Conservation (phyloP, 2,329 filamentous ascomycete species). For the Fusarium sp. region DNA sequence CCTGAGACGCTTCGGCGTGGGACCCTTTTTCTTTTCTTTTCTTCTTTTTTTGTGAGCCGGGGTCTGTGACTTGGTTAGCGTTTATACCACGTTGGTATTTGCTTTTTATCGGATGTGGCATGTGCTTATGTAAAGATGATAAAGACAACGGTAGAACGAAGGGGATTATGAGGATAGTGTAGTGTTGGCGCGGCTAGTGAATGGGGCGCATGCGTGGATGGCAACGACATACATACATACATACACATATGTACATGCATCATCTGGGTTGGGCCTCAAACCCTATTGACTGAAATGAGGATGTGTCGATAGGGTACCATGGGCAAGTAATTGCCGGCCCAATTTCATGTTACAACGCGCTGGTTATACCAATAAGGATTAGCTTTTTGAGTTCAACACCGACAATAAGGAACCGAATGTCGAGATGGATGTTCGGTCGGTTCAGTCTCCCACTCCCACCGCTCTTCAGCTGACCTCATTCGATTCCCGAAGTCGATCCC, state of each 20-base stretch:
- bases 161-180: constrained; percentile 4
- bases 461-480: constrained; percentile 29
- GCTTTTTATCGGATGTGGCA: constrained; percentile 26
- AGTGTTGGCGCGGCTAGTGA: neutral
- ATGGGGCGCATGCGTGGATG: neutral
- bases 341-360: neutral
- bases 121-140: constrained; percentile 38
- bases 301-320: constrained; percentile 27
- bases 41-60: constrained; percentile 9
- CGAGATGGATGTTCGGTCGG: constrained; percentile 3
- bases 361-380: constrained; percentile 6
- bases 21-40: constrained; percentile 4
- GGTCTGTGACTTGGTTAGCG: constrained; percentile 29
- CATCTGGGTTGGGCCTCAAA: neutral
- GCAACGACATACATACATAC: constrained; percentile 1
- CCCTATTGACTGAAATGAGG: constrained; percentile 15
- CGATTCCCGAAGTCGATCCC: constrained; percentile 39
- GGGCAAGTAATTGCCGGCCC: constrained; percentile 10
- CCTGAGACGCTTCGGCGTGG: constrained; percentile 43
- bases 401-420: constrained; percentile 25
- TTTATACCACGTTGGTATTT: constrained; percentile 16
- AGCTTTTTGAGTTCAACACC: constrained; percentile 8
- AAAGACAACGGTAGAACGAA: constrained; percentile 22
- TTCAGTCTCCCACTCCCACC: constrained; percentile 22
- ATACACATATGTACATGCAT: no score